A percentile compares a stretch with the other conserved stretches of the same genome.
Evolutionary conservation across 768 basidiomycete species (phyloP).

Genomic region (Russula emetica): DNA sequence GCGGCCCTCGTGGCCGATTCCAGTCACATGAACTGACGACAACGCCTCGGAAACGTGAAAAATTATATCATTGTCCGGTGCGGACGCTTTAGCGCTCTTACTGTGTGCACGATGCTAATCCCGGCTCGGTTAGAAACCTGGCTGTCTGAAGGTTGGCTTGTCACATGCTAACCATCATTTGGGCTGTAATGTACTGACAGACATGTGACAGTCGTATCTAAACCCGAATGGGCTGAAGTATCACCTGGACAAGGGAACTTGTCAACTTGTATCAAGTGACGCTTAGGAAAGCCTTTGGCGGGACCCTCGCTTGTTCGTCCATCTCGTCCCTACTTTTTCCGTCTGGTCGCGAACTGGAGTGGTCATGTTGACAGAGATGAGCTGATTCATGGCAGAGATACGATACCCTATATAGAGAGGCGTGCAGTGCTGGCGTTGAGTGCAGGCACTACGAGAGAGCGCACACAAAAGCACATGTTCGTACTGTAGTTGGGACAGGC

Average conservation of each 20-base stretch:
- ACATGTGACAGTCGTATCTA: conserved; percentile 46
- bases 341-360: conserved; percentile 5
- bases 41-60: conserved; percentile 27
- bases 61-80: conserved; percentile 28
- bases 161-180: neutral
- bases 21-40: conserved; percentile 24
- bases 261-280: conserved; percentile 38
- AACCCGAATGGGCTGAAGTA: conserved; percentile 67
- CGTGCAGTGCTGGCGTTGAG: conserved; percentile 15
- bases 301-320: neutral
- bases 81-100: neutral
- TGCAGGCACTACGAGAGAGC: conserved; percentile 9
- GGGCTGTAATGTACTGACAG: conserved; percentile 9
- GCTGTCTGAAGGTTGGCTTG: conserved; percentile 50
- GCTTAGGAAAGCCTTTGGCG: neutral
- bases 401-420: conserved; percentile 22
- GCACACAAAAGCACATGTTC: conserved; percentile 7
- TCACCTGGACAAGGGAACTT: conserved; percentile 63
- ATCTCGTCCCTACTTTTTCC: neutral
- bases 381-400: conserved; percentile 13
- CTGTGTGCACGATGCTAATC: conserved; percentile 3
- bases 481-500: conserved; percentile 16
- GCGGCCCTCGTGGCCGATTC: conserved; percentile 28
- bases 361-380: conserved; percentile 8
- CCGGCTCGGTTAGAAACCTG: conserved; percentile 33